Percentiles rank a stretch among this genome's conserved stretches.
These are phyloP conservation scores for Sideroxylon spinosum DNA, from an alignment of 179 eudicot genomes.

Conservation along the genomic window DNA sequence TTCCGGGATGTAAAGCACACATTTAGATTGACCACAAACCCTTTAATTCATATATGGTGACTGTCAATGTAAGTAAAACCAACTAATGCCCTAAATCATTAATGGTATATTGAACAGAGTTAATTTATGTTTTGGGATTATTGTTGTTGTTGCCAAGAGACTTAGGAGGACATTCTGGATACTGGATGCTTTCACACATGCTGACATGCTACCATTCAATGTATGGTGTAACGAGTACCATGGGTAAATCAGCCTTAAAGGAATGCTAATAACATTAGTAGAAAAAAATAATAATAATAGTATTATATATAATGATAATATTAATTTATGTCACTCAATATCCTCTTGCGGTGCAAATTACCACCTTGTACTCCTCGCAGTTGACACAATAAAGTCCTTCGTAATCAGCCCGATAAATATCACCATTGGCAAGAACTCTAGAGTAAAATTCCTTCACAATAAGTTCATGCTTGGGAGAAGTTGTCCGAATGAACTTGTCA, in stretches of 20 bases:
- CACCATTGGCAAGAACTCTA: conserved; percentile 87
- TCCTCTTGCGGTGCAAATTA: background rate
- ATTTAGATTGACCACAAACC: background rate
- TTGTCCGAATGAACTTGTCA: conserved; percentile 93
- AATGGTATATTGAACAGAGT: background rate
- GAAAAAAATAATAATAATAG: background rate
- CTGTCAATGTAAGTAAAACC: background rate
- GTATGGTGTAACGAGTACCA: background rate
- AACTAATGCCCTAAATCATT: background rate
- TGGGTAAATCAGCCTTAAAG: background rate
- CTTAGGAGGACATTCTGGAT: background rate
- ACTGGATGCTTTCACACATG: background rate
- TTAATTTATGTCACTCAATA: background rate
- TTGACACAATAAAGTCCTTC: conserved; percentile 96
- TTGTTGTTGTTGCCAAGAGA: background rate
- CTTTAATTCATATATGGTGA: no score
- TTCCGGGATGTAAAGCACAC: background rate
- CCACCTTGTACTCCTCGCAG: conserved; percentile 98
- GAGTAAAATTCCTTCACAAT: conserved; percentile 83
- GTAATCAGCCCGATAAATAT: conserved; percentile 89
- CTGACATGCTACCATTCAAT: background rate
- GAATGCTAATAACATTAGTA: background rate
- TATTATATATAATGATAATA: no score
- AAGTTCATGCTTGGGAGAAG: conserved; percentile 76
- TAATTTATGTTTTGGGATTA: background rate